Percentiles rank a stretch among this genome's conserved stretches.
These are phyloP conservation scores for Fusarium liriodendri DNA, from an alignment of 2,329 filamentous ascomycete species.

Conservation along the genomic window DNA sequence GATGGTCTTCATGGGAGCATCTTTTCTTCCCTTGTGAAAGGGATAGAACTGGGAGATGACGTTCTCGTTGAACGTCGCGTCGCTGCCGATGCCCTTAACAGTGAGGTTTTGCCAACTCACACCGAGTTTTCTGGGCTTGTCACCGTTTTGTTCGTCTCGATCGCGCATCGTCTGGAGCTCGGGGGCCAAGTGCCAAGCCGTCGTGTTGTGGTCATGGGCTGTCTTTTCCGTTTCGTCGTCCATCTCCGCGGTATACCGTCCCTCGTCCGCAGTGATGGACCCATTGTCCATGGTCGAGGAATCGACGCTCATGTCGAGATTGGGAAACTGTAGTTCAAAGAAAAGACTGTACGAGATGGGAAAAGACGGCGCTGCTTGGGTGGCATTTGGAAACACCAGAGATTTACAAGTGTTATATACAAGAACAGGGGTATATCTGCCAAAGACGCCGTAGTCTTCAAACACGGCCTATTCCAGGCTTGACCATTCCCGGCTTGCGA, in stretches of 20 bases:
- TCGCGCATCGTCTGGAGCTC: not conserved
- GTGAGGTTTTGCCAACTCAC: constrained; percentile 38
- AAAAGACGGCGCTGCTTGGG: not conserved
- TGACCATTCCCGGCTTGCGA: not conserved
- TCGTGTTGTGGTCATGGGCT: not conserved
- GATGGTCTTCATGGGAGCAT: constrained; percentile 59
- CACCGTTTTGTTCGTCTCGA: not conserved
- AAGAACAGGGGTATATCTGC: not conserved
- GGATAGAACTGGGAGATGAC: constrained; percentile 32
- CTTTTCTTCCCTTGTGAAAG: constrained; percentile 42
- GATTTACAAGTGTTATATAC: not conserved
- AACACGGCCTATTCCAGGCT: not conserved
- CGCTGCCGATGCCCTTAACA: constrained; percentile 26
- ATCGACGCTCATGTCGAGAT: not conserved
- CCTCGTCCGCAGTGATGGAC: not conserved
- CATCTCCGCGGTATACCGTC: not conserved
- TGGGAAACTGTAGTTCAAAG: not conserved
- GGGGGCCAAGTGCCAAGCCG: not conserved
- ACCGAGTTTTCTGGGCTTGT: constrained; percentile 17
- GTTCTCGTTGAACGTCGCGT: constrained; percentile 37
- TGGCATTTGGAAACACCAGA: not conserved
- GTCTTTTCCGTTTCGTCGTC: not conserved
- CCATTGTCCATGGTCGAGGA: not conserved
- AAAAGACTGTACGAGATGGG: not conserved
- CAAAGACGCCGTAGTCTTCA: not conserved